Conservation (phyloP, 176 grass and related monocot genomes). For the Microstegium vimineum region DNA sequence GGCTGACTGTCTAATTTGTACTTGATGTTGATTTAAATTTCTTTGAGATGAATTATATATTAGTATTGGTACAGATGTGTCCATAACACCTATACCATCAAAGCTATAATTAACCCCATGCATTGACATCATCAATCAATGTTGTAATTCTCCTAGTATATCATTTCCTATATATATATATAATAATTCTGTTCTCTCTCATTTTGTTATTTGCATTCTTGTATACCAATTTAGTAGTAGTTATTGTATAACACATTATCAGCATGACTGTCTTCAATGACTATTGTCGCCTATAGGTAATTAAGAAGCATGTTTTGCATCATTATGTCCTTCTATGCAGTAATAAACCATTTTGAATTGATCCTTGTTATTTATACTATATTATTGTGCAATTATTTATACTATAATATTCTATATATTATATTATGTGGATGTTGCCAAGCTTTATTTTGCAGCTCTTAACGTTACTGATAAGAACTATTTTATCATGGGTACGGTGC, state of each 20-base stretch:
- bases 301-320: not conserved
- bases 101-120: not conserved
- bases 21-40: not conserved
- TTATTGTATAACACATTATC: not conserved
- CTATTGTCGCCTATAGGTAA: not conserved
- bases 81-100: not conserved
- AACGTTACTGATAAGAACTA: not conserved
- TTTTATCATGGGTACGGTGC: not conserved
- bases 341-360: not conserved
- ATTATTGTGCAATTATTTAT: not conserved
- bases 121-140: not conserved
- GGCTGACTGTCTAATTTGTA: no score
- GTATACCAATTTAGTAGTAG: not conserved
- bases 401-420: not conserved
- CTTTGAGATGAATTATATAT: not conserved
- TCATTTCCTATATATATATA: not conserved
- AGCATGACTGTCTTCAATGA: not conserved
- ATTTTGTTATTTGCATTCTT: not conserved
- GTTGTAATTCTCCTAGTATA: not conserved
- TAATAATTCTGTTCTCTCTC: no score
- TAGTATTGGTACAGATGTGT: not conserved
- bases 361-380: not conserved
- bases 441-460: not conserved
- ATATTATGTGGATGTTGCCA: not conserved
- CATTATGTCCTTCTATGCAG: not conserved